Conservation (phyloP, 2,329 filamentous ascomycete genomes). For the Cladosporium sp. region DNA sequence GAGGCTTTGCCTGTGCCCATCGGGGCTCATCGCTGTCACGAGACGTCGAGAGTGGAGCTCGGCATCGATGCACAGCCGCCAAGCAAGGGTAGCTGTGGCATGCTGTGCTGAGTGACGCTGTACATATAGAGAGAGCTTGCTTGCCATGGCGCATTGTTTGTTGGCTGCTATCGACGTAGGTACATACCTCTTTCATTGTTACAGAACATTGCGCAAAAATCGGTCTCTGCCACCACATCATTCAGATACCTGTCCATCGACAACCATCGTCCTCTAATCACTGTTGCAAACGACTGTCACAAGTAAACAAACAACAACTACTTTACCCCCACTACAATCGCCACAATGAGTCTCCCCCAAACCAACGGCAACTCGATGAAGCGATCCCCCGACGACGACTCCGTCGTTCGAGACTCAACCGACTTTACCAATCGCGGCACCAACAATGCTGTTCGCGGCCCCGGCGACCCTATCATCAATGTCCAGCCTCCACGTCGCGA, state of each 20-base stretch:
- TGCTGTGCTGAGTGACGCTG: not conserved
- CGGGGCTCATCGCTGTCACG: constrained; percentile 10
- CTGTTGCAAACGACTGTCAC: not conserved
- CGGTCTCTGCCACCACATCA: not conserved
- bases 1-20: not conserved
- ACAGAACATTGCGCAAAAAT: not conserved
- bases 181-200: not conserved
- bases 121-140: constrained; percentile 6
- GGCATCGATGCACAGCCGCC: constrained; percentile 6
- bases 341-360: constrained; percentile 9
- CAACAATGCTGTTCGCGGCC: not conserved
- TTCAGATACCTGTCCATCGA: not conserved
- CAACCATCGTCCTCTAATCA: not conserved
- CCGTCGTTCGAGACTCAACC: not conserved
- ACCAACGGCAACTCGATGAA: constrained; percentile 9
- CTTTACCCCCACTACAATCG: not conserved
- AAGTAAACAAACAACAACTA: not conserved
- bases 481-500: constrained; percentile 78
- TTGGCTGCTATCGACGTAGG: not conserved
- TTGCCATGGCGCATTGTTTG: not conserved
- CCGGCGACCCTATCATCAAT: constrained; percentile 37
- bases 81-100: constrained; percentile 1
- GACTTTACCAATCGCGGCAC: too few species aligned
- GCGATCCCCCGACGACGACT: not conserved
- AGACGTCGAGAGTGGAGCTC: not conserved